Percentiles rank a stretch among this genome's conserved stretches.
These are phyloP conservation scores for Rhizophagus clarus DNA, from an alignment of 192 early-diverging fungal species.

Conservation along the genomic window DNA sequence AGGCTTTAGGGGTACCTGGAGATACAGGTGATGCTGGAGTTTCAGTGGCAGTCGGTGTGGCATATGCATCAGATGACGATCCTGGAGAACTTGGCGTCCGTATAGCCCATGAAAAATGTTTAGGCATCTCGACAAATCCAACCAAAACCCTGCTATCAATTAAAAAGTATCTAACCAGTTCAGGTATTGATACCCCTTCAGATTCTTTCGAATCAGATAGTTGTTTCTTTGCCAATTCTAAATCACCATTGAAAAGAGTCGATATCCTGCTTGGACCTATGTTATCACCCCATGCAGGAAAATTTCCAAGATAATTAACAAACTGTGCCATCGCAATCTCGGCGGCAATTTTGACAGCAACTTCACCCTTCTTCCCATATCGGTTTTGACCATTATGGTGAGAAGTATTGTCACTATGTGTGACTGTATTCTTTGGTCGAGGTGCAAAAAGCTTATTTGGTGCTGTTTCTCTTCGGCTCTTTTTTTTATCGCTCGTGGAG, in stretches of 20 bases:
- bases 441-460: slow-evolving; percentile 44
- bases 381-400: neutral
- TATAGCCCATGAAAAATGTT: slow-evolving; percentile 18
- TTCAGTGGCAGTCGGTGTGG: neutral
- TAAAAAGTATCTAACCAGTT: slow-evolving; percentile 67
- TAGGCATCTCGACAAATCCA: slow-evolving; percentile 64
- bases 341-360: slow-evolving; percentile 67
- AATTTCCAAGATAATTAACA: slow-evolving; percentile 71
- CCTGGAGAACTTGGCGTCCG: neutral
- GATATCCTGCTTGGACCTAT: slow-evolving; percentile 64
- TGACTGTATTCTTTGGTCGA: slow-evolving; percentile 34
- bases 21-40: slow-evolving; percentile 1
- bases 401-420: slow-evolving; percentile 33
- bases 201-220: slow-evolving; percentile 19
- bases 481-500: slow-evolving; percentile 40
- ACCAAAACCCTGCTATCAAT: slow-evolving; percentile 68
- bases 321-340: slow-evolving; percentile 73
- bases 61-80: neutral
- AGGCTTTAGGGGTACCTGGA: neutral
- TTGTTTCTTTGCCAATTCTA: slow-evolving; percentile 26
- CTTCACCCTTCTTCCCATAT: slow-evolving; percentile 35
- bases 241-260: slow-evolving; percentile 66
- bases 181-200: slow-evolving; percentile 10
- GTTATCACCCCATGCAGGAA: slow-evolving; percentile 63
- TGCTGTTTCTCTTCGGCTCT: slow-evolving; percentile 35